phyloP scores from a whole-genome alignment of 805 yeast genomes.

The Candida ficus region DNA sequence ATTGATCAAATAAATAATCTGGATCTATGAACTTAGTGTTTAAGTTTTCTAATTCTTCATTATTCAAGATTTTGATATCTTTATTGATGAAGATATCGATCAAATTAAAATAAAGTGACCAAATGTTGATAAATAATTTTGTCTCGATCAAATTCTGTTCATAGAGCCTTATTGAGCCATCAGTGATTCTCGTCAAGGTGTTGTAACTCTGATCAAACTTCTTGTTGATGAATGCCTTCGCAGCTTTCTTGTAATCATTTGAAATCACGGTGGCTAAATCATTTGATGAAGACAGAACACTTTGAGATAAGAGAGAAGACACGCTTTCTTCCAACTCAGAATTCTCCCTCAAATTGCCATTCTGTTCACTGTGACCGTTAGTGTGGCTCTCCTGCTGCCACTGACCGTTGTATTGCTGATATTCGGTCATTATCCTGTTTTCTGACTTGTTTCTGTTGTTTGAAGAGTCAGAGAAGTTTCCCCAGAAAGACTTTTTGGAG shows the following conservation, averaged over 20 bases:
- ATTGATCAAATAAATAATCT: conserved; percentile 12
- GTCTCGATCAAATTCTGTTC: conserved; percentile 12
- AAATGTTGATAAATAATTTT: conserved; percentile 15
- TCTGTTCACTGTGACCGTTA: neutral
- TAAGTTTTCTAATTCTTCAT: conserved; percentile 2
- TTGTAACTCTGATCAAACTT: conserved; percentile 19
- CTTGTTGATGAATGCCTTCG: conserved; percentile 23
- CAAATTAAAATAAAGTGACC: conserved; percentile 24
- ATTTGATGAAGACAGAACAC: neutral
- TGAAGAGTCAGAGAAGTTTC: neutral
- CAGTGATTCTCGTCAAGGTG: conserved; percentile 4
- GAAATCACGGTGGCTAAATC: neutral
- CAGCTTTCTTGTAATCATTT: conserved; percentile 17
- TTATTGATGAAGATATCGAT: conserved; percentile 23
- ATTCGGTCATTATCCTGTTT: no score
- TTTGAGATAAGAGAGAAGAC: conserved; percentile 5
- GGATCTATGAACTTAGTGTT: conserved; percentile 7
- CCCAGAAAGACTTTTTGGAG: neutral
- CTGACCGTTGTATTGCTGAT: no score
- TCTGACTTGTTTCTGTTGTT: neutral
- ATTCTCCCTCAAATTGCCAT: neutral
- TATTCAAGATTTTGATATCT: neutral
- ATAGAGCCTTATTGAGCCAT: conserved; percentile 8
- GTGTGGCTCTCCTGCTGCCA: no score
- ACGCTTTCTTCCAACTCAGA: conserved; percentile 5